Evolutionary conservation across 345 rosid species (phyloP), one percentile per base, ranked within the genome.

Genomic region (Pistacia atlantica): DNA sequence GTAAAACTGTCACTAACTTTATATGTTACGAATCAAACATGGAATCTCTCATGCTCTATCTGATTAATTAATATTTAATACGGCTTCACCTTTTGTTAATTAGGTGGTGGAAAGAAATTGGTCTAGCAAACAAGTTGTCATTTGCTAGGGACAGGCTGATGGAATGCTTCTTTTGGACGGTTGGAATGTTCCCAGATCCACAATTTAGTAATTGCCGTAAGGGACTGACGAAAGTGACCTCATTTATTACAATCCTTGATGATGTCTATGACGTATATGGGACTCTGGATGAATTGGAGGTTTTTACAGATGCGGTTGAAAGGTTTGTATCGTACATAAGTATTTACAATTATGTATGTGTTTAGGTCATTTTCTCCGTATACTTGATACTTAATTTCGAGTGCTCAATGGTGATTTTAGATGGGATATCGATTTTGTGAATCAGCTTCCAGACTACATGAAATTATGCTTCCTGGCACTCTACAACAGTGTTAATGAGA

Each of bases 121-220:
- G 76, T 46, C 71, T 87, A 13, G 73, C 73, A 4, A 81, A 45
- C 46, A 82, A 76, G 63, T n/a, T 84, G 76, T 65, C 63, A 22
- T 89, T 89, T 63, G 80, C 87, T 8, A 77, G 90, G 77, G 87
- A 87, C 65, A 80, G 90, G 54, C 75, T 85, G 25, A 63, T 84
- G 87, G 89, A 89, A 65, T 83, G 90, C 81, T 89, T 80, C 81
- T 73, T 85, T 31, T 85, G 88, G 86, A 51, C 78, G 0, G 77
- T 83, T n/a, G 90, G 87, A 38, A 71, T 87, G 54, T 67, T 69
- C 8, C 56, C 28, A 25, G 76, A 80, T 22, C 88, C 87, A 18
- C 77, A 79, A 10, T 82, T 74, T 45, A 63, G 77, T 35, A 35
- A 66, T 0, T 80, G 79, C 11, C 79, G 86, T 0, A 82, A 67